Evolutionary conservation across 805 yeast species (phyloP), one percentile per base, ranked within the genome.

Genomic region (Komagataella pseudopastoris): DNA sequence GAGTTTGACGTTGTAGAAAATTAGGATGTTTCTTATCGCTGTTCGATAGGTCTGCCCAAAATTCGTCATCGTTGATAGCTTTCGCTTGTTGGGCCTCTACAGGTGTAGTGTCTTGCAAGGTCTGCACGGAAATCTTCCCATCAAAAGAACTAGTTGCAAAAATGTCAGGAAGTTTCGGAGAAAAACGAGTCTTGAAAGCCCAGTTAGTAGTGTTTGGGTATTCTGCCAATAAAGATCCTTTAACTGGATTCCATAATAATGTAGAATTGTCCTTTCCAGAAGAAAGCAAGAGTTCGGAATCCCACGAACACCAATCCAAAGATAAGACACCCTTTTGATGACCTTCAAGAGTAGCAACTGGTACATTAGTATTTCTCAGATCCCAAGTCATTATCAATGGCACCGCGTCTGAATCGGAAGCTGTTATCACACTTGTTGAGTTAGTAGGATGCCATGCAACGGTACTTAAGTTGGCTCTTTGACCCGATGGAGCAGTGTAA

Each of bases 381-480:
- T 93, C 97, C 99, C 99, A 93, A 14, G 91, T 74, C 56, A 88
- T 69, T 51, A 93, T 81, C 36, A 85, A 76, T 10, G 99, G 96
- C 50, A 80, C 78, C 18, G 75, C 71, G 65, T 90, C 97, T 53
- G 80, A 78, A 54, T 84, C 89, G 24, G 93, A 82, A 23, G 96
- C 96, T 23, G 98, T 91, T 23, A 86, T 81, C 53, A 93, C 77
- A 63, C 80, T 84, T 14, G 98, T 91, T 53, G 91, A 80, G 68
- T 83, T 83, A 47, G 76, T 69, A 52, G 99, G 99, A 66, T 93
- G 97, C 99, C 99, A 93, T 53, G 84, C 88, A 12, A 93, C 95
- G 54, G 78, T 76, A 43, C 95, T 80, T 50, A 91, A 75, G 52
- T 83, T 83, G 22, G 89, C 83, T 60, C 84, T 77, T 47, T 74